Evolutionary conservation across 768 basidiomycete species (phyloP).

Genomic region (Russula emetica): DNA sequence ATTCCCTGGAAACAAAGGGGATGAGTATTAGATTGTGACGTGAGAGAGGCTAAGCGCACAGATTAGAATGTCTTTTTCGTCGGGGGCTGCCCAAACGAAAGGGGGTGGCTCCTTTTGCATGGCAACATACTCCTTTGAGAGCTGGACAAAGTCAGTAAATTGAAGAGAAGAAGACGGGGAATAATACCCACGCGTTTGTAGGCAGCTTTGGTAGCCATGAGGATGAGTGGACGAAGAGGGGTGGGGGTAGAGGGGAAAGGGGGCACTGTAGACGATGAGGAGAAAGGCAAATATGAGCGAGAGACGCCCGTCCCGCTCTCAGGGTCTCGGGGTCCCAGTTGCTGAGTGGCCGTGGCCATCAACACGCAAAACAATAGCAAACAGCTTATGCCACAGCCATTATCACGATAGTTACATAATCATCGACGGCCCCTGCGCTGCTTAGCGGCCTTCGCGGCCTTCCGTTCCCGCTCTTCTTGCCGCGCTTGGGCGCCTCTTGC

Average conservation of each 20-base stretch:
- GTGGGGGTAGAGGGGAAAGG: neutral
- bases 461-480: constrained; percentile 74
- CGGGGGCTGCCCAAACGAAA: constrained; percentile 91
- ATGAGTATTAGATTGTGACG: neutral
- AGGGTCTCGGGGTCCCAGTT: neutral
- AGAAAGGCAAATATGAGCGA: constrained; percentile 6
- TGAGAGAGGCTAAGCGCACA: constrained; percentile 53
- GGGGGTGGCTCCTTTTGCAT: constrained; percentile 95
- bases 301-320: neutral
- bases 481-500: constrained; percentile 65
- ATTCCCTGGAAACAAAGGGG: constrained; percentile 60
- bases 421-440: constrained; percentile 31
- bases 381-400: neutral
- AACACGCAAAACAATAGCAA: neutral
- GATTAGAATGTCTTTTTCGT: constrained; percentile 95
- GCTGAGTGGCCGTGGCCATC: neutral
- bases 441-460: constrained; percentile 33
- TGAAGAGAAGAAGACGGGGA: constrained; percentile 27
- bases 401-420: constrained; percentile 18
- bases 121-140: constrained; percentile 81
- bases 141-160: constrained; percentile 39
- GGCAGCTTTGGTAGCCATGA: constrained; percentile 82
- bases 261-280: neutral
- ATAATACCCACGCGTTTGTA: constrained; percentile 64
- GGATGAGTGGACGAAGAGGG: constrained; percentile 6